Evolutionary conservation across 805 yeast species (phyloP).

Genomic region (Lipomyces spencermartinsiae): DNA sequence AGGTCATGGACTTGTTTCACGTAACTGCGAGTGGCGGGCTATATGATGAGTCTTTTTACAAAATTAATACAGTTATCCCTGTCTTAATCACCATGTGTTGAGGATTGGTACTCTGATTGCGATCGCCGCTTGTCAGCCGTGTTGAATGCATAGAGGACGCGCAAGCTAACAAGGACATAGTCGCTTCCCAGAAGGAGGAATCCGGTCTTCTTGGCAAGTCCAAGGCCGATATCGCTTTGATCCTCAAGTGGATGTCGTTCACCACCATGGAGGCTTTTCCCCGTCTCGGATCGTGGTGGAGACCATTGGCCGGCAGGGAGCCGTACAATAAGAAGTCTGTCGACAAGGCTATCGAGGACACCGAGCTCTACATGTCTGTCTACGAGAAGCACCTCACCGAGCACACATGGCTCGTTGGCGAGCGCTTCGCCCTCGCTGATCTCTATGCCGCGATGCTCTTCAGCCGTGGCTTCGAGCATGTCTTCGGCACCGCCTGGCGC

Average conservation of each 20-base stretch:
- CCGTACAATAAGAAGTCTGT: slow-evolving; percentile 80
- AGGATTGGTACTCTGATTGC: slow-evolving; percentile 22
- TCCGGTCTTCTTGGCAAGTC: slow-evolving; percentile 67
- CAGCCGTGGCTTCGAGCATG: slow-evolving; percentile 60
- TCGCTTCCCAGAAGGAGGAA: slow-evolving; percentile 43
- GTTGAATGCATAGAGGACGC: background rate
- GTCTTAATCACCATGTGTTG: slow-evolving; percentile 46
- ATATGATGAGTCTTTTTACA: slow-evolving; percentile 45
- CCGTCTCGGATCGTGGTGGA: slow-evolving; percentile 57
- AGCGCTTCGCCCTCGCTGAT: slow-evolving; percentile 71
- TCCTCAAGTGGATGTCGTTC: slow-evolving; percentile 80
- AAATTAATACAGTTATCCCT: slow-evolving; percentile 51
- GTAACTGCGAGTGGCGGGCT: slow-evolving; percentile 14
- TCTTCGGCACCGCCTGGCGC: slow-evolving; percentile 73
- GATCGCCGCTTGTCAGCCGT: background rate
- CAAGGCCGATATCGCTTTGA: slow-evolving; percentile 65
- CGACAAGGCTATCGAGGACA: slow-evolving; percentile 53
- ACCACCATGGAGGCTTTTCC: slow-evolving; percentile 70
- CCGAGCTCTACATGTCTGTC: slow-evolving; percentile 19
- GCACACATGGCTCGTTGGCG: slow-evolving; percentile 74
- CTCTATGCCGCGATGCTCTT: slow-evolving; percentile 57
- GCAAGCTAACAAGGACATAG: slow-evolving; percentile 19
- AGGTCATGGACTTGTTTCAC: slow-evolving; percentile 41
- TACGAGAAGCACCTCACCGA: slow-evolving; percentile 62
- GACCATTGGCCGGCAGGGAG: slow-evolving; percentile 64